Conservation (phyloP, 257 asterid genomes). For the Solanum commersonii region DNA sequence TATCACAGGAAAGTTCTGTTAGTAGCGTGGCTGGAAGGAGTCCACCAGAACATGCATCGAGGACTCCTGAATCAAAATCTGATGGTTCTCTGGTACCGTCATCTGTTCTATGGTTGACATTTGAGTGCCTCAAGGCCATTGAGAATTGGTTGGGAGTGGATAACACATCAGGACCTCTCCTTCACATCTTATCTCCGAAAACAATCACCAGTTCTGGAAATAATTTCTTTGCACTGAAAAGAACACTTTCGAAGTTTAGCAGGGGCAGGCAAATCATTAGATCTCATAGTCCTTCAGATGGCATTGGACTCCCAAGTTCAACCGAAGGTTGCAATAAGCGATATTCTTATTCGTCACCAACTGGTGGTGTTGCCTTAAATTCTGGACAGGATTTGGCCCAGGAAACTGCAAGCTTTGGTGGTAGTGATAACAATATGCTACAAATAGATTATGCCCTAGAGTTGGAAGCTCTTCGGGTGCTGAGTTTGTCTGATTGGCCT, state of each 20-base stretch:
- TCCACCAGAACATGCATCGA: constrained; percentile 31
- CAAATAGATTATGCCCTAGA: constrained; percentile 55
- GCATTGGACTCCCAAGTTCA: constrained; percentile 29
- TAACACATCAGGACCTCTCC: constrained; percentile 50
- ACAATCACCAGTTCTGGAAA: constrained; percentile 42
- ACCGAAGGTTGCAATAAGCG: constrained; percentile 23
- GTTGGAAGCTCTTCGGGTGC: constrained; percentile 58
- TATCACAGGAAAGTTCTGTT: constrained; percentile 78
- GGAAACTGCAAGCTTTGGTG: constrained; percentile 19
- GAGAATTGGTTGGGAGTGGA: constrained; percentile 79
- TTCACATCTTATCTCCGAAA: constrained; percentile 39
- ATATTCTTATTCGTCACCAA: constrained; percentile 24
- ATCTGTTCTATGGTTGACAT: constrained; percentile 68
- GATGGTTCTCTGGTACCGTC: constrained; percentile 45
- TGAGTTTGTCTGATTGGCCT: constrained; percentile 80
- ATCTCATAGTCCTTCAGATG: constrained; percentile 25
- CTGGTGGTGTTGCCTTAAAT: constrained; percentile 37
- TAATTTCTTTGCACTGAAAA: constrained; percentile 49
- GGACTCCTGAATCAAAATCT: constrained; percentile 20
- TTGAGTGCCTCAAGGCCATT: constrained; percentile 80
- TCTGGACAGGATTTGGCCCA: constrained; percentile 30
- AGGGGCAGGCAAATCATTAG: constrained; percentile 42
- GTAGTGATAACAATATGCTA: constrained; percentile 35
- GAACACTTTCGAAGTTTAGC: constrained; percentile 62
- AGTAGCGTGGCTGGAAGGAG: constrained; percentile 50